Percentiles rank a stretch among this genome's conserved stretches.
Evolutionary conservation across 164 flowering plant species (phyloP).

Genomic region (Annona cherimola): DNA sequence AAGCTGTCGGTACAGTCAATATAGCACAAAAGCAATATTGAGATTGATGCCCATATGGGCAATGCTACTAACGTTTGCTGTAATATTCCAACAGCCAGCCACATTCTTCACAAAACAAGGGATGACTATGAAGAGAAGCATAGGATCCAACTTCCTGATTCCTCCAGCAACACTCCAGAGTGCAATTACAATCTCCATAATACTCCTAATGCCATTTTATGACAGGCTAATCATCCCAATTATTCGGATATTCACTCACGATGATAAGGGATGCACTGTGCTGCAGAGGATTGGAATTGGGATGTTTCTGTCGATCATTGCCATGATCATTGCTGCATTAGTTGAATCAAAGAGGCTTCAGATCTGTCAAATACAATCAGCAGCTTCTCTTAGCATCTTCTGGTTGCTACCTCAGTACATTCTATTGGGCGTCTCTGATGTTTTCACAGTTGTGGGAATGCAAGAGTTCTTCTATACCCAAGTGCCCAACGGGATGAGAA

Average conservation of each 20-base stretch:
- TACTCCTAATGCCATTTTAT: slow-evolving; percentile 1
- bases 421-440: slow-evolving; percentile 17
- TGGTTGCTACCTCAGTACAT: slow-evolving; percentile 22
- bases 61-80: slow-evolving; percentile 2
- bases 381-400: slow-evolving; percentile 2
- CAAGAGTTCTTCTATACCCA: slow-evolving; percentile 28
- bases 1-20: neutral
- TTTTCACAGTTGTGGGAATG: slow-evolving; percentile 20
- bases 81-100: slow-evolving; percentile 8
- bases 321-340: slow-evolving; percentile 9
- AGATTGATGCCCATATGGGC: slow-evolving; percentile 9
- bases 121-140: slow-evolving; percentile 7
- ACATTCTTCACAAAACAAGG: slow-evolving; percentile 16
- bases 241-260: neutral
- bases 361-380: neutral
- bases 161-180: neutral
- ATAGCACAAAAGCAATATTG: slow-evolving; percentile 5
- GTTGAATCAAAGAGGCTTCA: slow-evolving; percentile 4
- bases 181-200: neutral
- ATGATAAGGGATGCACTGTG: neutral
- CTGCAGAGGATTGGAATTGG: slow-evolving; percentile 15
- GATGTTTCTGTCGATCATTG: slow-evolving; percentile 5
- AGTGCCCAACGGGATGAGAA: slow-evolving; percentile 20
- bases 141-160: neutral
- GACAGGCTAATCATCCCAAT: neutral